Evolutionary conservation across 2,329 filamentous ascomycete genomes (phyloP), one percentile per base, ranked within the genome.

Genomic region (Sporothrix inflata): DNA sequence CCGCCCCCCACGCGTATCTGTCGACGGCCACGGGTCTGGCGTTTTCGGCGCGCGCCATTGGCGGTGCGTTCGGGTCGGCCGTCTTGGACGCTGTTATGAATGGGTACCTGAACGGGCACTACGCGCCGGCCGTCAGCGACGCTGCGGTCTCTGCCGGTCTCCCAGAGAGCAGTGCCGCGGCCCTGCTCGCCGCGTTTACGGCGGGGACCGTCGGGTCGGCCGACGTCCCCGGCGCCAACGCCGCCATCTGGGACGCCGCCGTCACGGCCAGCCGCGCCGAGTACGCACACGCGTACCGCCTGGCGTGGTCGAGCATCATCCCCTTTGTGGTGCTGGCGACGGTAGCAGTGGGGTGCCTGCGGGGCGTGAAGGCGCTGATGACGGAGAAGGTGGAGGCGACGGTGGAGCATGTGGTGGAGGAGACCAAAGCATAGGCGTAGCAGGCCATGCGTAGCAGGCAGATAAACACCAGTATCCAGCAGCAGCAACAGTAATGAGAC

Each of bases 341-440:
- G 4, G 79, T 83, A 1, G 80, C 82, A 0, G 81, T 87, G 5
- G 79, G 78, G 14, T 81, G 82, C 70, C 75, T 86, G 77, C 83
- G 82, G 68, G 84, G 84, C 0, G 85, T 87, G 0, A 83, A 82
- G 73, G 84, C 86, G 63, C 77, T 86, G 61, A 87, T 87, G 85
- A 87, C 85, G 19, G 85, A 87, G 74, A 83, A 85, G 77, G 82
- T 87, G 4, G 85, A 87, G 77, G 85, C 85, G 30, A 85, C 84
- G 1, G 84, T 87, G 8, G 85, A 87, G 76, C 80, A 76, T 45
- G 75, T 79, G 19, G 53, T 14, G 21, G 55, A 61, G 11, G 51
- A 11, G 8, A 14, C 42, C 1, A 65, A 69, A 38, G 47, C 21
- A 19, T 47, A 21, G 42, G 34, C 60, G n/a, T 11, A 6, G 55